A percentile compares a stretch with the other conserved stretches of the same genome.
These are phyloP conservation scores for Diaporthe aspalathi DNA, from an alignment of 2,329 filamentous ascomycete species.

Conservation along the genomic window DNA sequence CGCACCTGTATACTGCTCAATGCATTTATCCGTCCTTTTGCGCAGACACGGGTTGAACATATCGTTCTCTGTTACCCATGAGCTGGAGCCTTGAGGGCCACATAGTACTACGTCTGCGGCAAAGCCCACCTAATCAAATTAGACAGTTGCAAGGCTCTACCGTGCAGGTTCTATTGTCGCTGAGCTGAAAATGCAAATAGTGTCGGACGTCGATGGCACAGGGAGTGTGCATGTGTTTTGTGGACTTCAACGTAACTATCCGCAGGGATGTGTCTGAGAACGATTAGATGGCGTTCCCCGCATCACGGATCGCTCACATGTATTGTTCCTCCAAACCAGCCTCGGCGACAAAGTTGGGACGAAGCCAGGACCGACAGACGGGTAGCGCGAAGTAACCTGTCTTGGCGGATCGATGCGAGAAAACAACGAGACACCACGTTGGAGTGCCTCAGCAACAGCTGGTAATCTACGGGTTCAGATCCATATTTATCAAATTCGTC, in stretches of 20 bases:
- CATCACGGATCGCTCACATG: slow-evolving; percentile 7
- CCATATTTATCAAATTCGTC: neutral
- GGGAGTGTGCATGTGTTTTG: neutral
- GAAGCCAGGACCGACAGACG: neutral
- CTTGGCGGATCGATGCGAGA: slow-evolving; percentile 2
- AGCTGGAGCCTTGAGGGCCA: neutral
- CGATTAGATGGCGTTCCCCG: neutral
- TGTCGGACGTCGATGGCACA: neutral
- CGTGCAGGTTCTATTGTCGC: no score
- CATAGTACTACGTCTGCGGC: neutral
- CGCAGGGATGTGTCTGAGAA: neutral
- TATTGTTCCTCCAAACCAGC: neutral
- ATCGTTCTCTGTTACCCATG: neutral
- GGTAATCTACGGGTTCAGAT: no score
- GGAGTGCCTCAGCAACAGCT: neutral
- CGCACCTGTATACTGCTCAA: no score
- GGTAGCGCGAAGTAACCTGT: neutral
- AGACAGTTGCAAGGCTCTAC: no score
- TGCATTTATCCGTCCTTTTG: neutral
- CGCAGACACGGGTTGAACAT: neutral
- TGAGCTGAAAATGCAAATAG: neutral
- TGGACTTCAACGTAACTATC: no score
- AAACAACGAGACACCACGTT: neutral
- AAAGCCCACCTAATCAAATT: no score
- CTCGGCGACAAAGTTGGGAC: neutral